Conservation (phyloP, 148 eudicot genomes). For the Beta vulgaris region DNA sequence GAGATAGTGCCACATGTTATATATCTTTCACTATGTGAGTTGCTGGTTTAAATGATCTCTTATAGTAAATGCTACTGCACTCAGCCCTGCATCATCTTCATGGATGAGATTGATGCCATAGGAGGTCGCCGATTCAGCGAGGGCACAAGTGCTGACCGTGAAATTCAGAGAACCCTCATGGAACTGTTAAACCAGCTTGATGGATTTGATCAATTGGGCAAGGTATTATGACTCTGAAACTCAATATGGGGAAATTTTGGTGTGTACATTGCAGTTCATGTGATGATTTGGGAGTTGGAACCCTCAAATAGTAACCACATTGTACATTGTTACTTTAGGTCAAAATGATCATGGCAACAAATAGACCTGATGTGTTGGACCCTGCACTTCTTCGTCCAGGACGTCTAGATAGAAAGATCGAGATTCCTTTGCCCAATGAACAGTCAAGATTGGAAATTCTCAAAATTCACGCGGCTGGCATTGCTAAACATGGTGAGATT, state of each 20-base stretch:
- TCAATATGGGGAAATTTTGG: not conserved
- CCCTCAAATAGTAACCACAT: not conserved
- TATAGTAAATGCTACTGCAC: not conserved
- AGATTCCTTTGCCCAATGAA: conserved; percentile 96
- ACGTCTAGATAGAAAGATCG: conserved; percentile 94
- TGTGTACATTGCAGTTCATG: not conserved
- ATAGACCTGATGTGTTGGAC: conserved; percentile 95
- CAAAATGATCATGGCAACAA: conserved; percentile 98
- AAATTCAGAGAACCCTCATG: conserved; percentile 97
- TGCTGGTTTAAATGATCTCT: conserved; percentile 8
- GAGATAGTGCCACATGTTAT: conserved; percentile 13
- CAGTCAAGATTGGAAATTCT: conserved; percentile 95
- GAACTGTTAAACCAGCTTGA: conserved; percentile 91
- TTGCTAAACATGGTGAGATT: conserved; percentile 98
- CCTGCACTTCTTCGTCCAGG: conserved; percentile 99
- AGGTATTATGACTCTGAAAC: conserved; percentile 41
- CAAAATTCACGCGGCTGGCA: conserved; percentile 96
- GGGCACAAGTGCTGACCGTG: conserved; percentile 99
- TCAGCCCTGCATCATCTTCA: conserved; percentile 96
- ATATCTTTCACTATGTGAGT: not conserved
- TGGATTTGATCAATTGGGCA: conserved; percentile 94
- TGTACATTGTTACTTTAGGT: conserved; percentile 33
- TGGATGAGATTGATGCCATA: conserved; percentile 98
- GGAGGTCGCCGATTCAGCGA: conserved; percentile 98
- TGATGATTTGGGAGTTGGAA: not conserved